Evolutionary conservation across 805 yeast genomes (phyloP), one percentile per base, ranked within the genome.

Genomic region (Barnettozyma pratensis): DNA sequence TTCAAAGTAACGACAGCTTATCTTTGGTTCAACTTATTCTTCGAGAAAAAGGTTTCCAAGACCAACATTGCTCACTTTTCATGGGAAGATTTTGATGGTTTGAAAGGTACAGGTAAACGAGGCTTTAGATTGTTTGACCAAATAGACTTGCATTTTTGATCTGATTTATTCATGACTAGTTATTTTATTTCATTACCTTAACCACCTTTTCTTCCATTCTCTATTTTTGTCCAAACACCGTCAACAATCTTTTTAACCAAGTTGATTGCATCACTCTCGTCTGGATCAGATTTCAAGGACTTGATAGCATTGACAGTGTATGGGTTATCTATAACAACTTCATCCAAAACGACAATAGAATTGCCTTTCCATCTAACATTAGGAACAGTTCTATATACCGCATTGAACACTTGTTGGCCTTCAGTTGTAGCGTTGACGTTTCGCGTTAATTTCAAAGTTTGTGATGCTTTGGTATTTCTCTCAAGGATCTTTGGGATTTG

Each of bases 1-100:
- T 14, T 53, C 3, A n/a, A 42, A 3, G 29, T 45, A 4, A 48
- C 59, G 4, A 37, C 42, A 14, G 64, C 73, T 3, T 69, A 63
- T 37, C 62, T 67, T 30, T 74, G 79, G 76, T 62, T 76, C 48
- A 77, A 77, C 49, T 42, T 69, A 2, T 68, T 62, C 49, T 72
- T 75, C 61, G 81, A 77, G 8, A 42, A 60, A 37, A 49, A 53
- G 11, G 54, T 60, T 41, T 49, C 55, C 32, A 47, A 48, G 3
- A 6, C 35, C 4, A 41, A 14, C 4, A 37, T 45, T 8, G 25
- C 31, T 2, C 12, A 14, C 12, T 53, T 47, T 34, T 9, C 14
- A 37, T 80, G 83, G 83, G 68, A 70, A 3, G 73, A 77, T 0
- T 67, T 84, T 55, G 95, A 87, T 63, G 95, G 96, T 0, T 73